Percentiles rank a stretch among this genome's conserved stretches.
phyloP scores from a whole-genome alignment of 352 stramenopile genomes.

The Blastocystis sp. region DNA sequence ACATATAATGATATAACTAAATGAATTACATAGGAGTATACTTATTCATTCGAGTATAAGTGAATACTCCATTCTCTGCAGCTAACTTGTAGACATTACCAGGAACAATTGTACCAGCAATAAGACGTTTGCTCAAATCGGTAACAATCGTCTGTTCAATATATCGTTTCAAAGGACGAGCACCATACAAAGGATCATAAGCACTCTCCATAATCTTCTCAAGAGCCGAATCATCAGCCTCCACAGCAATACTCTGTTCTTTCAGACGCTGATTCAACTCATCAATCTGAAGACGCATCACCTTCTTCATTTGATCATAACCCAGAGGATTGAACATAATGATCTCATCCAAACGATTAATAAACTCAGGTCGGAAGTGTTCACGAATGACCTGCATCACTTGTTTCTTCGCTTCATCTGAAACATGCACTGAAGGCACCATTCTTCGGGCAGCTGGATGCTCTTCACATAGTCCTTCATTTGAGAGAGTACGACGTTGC shows the following conservation, averaged over 20 bases:
- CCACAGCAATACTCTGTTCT: constrained; percentile 72
- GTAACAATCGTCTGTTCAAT: constrained; percentile 88
- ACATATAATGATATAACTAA: not conserved
- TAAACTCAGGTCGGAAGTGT: constrained; percentile 84
- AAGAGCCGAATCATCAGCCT: constrained; percentile 72
- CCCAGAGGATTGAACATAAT: constrained; percentile 88
- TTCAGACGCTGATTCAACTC: constrained; percentile 72
- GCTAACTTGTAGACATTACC: constrained; percentile 15
- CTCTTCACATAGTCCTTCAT: constrained; percentile 60
- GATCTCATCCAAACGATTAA: constrained; percentile 90
- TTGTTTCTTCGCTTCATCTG: constrained; percentile 68
- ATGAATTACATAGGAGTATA: not conserved
- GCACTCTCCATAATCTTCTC: constrained; percentile 81
- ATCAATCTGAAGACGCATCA: constrained; percentile 82
- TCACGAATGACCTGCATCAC: constrained; percentile 79
- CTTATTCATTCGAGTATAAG: not conserved
- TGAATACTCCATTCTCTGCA: constrained; percentile 30
- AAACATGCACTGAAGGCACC: not conserved
- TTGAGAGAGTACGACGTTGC: constrained; percentile 8
- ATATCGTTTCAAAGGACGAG: constrained; percentile 86
- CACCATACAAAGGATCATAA: constrained; percentile 86
- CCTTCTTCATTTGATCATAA: constrained; percentile 77
- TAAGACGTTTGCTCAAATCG: constrained; percentile 57
- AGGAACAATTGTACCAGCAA: constrained; percentile 28
- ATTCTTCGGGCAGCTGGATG: constrained; percentile 10